phyloP scores from a whole-genome alignment of 257 asterid species.

The Paraleonurus japonicus region DNA sequence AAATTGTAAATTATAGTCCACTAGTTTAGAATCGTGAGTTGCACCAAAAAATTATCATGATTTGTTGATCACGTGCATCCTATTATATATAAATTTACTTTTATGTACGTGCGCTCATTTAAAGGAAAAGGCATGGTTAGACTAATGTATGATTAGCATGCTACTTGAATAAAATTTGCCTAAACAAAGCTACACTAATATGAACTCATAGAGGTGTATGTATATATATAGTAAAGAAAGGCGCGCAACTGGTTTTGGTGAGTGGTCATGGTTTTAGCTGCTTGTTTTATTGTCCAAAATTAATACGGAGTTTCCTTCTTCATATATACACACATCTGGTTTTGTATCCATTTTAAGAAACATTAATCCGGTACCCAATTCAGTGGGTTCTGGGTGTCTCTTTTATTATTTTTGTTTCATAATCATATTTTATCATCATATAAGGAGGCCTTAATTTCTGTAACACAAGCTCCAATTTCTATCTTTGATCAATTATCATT shows the following conservation, averaged over 20 bases:
- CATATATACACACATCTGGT: constrained; percentile 27
- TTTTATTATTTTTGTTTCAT: no score
- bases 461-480: no score
- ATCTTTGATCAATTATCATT: no score
- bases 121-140: neutral
- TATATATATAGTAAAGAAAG: neutral
- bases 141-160: constrained; percentile 7
- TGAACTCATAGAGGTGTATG: neutral
- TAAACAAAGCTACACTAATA: neutral
- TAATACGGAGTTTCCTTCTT: neutral
- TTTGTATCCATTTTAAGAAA: constrained; percentile 30
- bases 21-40: neutral
- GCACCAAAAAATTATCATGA: neutral
- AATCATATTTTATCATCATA: no score
- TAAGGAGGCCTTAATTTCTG: no score
- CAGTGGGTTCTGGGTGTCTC: constrained; percentile 24
- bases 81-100: no score
- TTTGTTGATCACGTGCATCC: constrained; percentile 17
- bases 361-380: constrained; percentile 21
- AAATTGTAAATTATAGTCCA: neutral
- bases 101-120: no score
- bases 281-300: constrained; percentile 32
- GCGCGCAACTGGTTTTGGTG: constrained; percentile 34
- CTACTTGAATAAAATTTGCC: neutral
- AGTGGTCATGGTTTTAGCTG: constrained; percentile 23